Conservation (phyloP, 2,329 filamentous ascomycete genomes). For the Trichothecium sympodiale region DNA sequence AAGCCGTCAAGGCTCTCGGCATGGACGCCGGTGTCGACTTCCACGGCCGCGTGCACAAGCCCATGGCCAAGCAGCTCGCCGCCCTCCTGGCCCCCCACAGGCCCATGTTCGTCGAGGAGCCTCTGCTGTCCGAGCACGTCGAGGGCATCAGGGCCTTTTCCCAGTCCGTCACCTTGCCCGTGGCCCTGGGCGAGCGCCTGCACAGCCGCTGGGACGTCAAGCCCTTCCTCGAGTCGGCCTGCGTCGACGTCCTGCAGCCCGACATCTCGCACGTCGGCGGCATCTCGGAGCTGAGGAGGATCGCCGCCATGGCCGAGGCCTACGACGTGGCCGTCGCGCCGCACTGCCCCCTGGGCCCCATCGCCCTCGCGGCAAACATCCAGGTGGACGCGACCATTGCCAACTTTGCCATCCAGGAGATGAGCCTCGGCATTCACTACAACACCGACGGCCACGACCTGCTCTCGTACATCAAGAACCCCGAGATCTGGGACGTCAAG, state of each 20-base stretch:
- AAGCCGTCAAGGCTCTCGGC: slow-evolving; percentile 56
- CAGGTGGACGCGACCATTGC: slow-evolving; percentile 51
- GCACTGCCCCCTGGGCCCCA: slow-evolving; percentile 62
- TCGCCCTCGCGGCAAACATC: slow-evolving; percentile 60
- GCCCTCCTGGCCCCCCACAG: slow-evolving; percentile 53
- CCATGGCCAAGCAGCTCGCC: slow-evolving; percentile 72
- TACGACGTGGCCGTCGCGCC: slow-evolving; percentile 66
- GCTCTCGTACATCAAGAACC: slow-evolving; percentile 54
- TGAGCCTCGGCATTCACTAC: slow-evolving; percentile 72
- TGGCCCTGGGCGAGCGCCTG: slow-evolving; percentile 62
- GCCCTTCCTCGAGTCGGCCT: slow-evolving; percentile 56
- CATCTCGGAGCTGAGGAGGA: slow-evolving; percentile 58
- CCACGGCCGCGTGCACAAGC: slow-evolving; percentile 65
- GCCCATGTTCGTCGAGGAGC: slow-evolving; percentile 69
- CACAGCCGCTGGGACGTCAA: slow-evolving; percentile 66
- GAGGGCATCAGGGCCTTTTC: slow-evolving; percentile 42
- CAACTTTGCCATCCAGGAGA: slow-evolving; percentile 67
- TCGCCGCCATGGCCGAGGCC: slow-evolving; percentile 60
- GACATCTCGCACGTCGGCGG: slow-evolving; percentile 64
- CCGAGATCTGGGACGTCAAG: slow-evolving; percentile 54
- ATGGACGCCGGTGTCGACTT: slow-evolving; percentile 69
- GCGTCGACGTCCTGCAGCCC: slow-evolving; percentile 62
- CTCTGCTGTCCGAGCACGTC: slow-evolving; percentile 56
- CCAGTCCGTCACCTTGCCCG: slow-evolving; percentile 46
- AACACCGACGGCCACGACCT: slow-evolving; percentile 57